Evolutionary conservation across 805 yeast species (phyloP).

Genomic region (Metschnikowia sp.): DNA sequence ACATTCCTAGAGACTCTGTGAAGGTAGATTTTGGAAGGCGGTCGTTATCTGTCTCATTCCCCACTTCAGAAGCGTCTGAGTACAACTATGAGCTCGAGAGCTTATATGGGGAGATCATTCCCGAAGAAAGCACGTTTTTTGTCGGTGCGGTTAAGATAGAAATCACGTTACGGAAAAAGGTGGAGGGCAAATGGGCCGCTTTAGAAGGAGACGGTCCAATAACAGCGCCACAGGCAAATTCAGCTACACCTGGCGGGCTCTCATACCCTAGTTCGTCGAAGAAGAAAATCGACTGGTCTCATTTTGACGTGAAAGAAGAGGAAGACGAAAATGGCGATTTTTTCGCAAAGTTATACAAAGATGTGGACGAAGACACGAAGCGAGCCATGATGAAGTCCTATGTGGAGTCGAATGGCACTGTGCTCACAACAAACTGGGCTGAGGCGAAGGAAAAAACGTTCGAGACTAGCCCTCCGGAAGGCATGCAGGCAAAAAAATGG

Average conservation of each 20-base stretch:
- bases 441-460: constrained; percentile 69
- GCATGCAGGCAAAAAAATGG: constrained; percentile 61
- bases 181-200: constrained; percentile 49
- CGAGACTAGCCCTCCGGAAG: constrained; percentile 72
- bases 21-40: constrained; percentile 36
- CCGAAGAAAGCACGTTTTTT: constrained; percentile 41
- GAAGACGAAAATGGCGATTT: constrained; percentile 51
- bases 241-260: constrained; percentile 8
- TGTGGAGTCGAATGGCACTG: constrained; percentile 90
- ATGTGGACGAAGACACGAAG: constrained; percentile 81
- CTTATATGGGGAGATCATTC: constrained; percentile 49
- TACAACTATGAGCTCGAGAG: constrained; percentile 57
- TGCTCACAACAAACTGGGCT: constrained; percentile 89
- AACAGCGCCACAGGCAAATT: not conserved
- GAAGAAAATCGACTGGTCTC: constrained; percentile 67
- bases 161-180: constrained; percentile 51
- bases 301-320: constrained; percentile 42
- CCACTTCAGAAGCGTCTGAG: constrained; percentile 47
- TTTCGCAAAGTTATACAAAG: constrained; percentile 68
- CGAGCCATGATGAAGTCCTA: constrained; percentile 97
- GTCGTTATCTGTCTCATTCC: constrained; percentile 44
- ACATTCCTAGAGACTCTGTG: constrained; percentile 49
- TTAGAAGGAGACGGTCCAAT: constrained; percentile 35
- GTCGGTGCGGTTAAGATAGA: constrained; percentile 77
- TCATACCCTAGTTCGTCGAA: constrained; percentile 64